Base-by-base conservation (phyloP, 2,329 filamentous ascomycete species). In the Hymenoscyphus fructigenus region DNA sequence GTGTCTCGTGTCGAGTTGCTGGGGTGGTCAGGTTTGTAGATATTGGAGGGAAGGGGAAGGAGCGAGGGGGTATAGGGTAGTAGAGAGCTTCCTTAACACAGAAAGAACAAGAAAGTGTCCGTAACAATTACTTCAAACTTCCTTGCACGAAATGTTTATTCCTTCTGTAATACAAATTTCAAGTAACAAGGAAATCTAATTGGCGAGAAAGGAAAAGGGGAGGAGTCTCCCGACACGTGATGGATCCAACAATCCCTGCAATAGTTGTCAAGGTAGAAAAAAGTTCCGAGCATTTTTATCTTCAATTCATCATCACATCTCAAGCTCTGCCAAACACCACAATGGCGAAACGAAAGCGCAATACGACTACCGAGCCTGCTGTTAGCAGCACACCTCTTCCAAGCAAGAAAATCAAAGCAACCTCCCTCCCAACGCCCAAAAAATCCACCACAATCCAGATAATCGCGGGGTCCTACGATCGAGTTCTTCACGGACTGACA, bases 381-480 rank as follows among this genome's bases (percentile, higher is more conserved):
- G 36, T 64, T 55, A 62, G 62, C 3, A 57, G 29, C 17, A 38
- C 66, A 9, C 50, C 66, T 20, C 34, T 60, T 26, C 59, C 71
- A 26, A 69, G 44, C 38, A 73, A 74, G 50, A 75, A 74, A 64
- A 47, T 70, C n/a, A 74, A 74, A 67, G 38, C 70, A 61, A 66
- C 65, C 23, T 36, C 65, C 6, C 41, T 59, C 4, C 29, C 70
- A 20, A 68, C 65, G 70, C 67, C 72, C 56, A 67, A 70, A 68
- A 57, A 72, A 55, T 57, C 72, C 60, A 78, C 87, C 70, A 88
- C 89, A n/a, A 83, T 98, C 65, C 95, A 98, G 78, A 89, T 99
- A 70, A 84, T 98, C 66, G 89, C 92, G 6, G 95, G 95, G 58
- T 97, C 93, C 61, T 99, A 99, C 79, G 95, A 99, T 76, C 87